Conservation (phyloP, 345 rosid species). For the Cardiospermum halicacabum region DNA sequence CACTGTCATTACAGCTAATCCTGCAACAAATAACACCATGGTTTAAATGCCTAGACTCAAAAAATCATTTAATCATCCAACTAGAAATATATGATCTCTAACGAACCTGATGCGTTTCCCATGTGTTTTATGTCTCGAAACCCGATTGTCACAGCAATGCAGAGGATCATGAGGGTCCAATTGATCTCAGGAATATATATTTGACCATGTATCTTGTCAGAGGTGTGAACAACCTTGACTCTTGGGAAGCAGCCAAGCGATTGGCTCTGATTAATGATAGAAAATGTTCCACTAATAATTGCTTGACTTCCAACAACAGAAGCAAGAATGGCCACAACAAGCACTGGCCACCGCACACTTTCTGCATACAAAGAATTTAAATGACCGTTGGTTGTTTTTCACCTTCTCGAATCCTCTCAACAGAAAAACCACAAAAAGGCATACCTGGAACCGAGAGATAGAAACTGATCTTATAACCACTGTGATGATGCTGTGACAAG, state of each 20-base stretch:
- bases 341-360: slow-evolving; percentile 79
- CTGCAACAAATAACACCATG: slow-evolving; percentile 34
- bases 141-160: slow-evolving; percentile 95
- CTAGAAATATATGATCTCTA: not conserved
- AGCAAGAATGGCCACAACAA: slow-evolving; percentile 83
- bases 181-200: slow-evolving; percentile 97
- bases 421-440: slow-evolving; percentile 8
- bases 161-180: slow-evolving; percentile 97
- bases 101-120: slow-evolving; percentile 92
- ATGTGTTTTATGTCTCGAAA: slow-evolving; percentile 94
- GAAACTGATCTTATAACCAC: slow-evolving; percentile 61
- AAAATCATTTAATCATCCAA: not conserved
- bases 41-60: slow-evolving; percentile 1
- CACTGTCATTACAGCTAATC: slow-evolving; percentile 96
- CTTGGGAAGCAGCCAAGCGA: slow-evolving; percentile 97
- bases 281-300: slow-evolving; percentile 96
- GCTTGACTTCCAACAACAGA: slow-evolving; percentile 99
- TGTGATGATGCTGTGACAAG: slow-evolving; percentile 78
- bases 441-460: slow-evolving; percentile 92
- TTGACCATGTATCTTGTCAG: slow-evolving; percentile 97
- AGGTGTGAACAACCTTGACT: slow-evolving; percentile 96
- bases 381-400: not conserved
- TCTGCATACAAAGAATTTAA: slow-evolving; percentile 33
- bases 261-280: slow-evolving; percentile 98
- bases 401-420: not conserved